A percentile compares a stretch with the other conserved stretches of the same genome.
Evolutionary conservation across 306 rosid species (phyloP).

Genomic region (Aeschynomene evenia): DNA sequence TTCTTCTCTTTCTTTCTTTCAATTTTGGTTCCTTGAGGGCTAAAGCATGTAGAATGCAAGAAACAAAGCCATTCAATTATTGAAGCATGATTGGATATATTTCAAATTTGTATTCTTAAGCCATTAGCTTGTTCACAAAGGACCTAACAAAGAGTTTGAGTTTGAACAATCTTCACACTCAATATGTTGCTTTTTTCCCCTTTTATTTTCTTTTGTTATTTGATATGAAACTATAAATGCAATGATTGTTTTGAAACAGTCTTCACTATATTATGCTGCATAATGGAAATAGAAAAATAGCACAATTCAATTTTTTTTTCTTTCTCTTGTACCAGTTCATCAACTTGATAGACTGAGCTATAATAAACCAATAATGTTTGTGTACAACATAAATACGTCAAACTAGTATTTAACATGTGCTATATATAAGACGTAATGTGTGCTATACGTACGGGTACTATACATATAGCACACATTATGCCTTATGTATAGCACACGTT

Average conservation of each 20-base stretch:
- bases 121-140: slow-evolving; percentile 3
- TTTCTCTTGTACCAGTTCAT: not conserved
- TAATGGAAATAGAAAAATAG: not conserved
- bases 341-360: not conserved
- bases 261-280: not conserved
- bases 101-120: not conserved
- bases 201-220: too few species aligned
- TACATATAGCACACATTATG: too few species aligned
- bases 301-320: not conserved
- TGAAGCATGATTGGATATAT: not conserved
- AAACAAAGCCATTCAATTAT: slow-evolving; percentile 21
- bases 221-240: too few species aligned
- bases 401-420: too few species aligned
- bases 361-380: too few species aligned
- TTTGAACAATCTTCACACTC: slow-evolving; percentile 1
- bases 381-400: too few species aligned
- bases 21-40: slow-evolving; percentile 28
- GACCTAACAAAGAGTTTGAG: not conserved
- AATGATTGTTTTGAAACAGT: slow-evolving; percentile 21
- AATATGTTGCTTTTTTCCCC: too few species aligned
- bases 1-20: not conserved
- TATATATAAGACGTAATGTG: too few species aligned
- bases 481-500: too few species aligned
- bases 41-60: slow-evolving; percentile 32
- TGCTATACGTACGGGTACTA: too few species aligned